A percentile compares a stretch with the other conserved stretches of the same genome.
These are phyloP conservation scores for Pilasporangium apinafurcum DNA, from an alignment of 352 stramenopile genomes.

Conservation along the genomic window DNA sequence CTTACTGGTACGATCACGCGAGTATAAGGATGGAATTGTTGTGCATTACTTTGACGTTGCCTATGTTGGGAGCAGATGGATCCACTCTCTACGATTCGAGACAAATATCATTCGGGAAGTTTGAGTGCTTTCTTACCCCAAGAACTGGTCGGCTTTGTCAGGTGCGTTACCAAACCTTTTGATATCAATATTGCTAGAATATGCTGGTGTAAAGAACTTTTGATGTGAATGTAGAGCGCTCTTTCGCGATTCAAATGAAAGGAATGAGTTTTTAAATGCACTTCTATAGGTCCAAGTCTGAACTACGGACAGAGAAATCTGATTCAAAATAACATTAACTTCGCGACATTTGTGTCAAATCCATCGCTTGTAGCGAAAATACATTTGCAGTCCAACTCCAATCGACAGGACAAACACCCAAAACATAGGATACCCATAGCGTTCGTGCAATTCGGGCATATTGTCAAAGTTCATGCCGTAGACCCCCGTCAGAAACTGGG, in stretches of 20 bases:
- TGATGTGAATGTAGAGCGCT: slow-evolving; percentile 25
- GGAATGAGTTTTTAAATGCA: slow-evolving; percentile 32
- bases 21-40: too few relatives aligned
- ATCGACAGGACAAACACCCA: slow-evolving; percentile 74
- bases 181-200: too few relatives aligned
- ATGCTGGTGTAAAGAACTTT: not conserved
- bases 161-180: too few relatives aligned
- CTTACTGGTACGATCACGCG: slow-evolving; percentile 33
- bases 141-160: slow-evolving; percentile 38
- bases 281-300: slow-evolving; percentile 5
- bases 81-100: slow-evolving; percentile 44
- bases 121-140: slow-evolving; percentile 30
- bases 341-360: slow-evolving; percentile 29
- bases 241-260: slow-evolving; percentile 54
- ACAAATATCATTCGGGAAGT: slow-evolving; percentile 41
- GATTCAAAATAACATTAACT: too few relatives aligned
- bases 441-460: slow-evolving; percentile 80
- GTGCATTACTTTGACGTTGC: not conserved
- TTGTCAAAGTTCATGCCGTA: slow-evolving; percentile 91
- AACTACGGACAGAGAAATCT: too few relatives aligned
- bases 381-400: slow-evolving; percentile 57
- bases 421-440: slow-evolving; percentile 80
- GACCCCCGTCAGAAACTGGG: slow-evolving; percentile 85
- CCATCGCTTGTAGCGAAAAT: slow-evolving; percentile 84
- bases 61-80: slow-evolving; percentile 31